These are phyloP conservation scores for Cladorrhinum sp. DNA, from an alignment of 2,329 filamentous ascomycete species.

Conservation along the genomic window DNA sequence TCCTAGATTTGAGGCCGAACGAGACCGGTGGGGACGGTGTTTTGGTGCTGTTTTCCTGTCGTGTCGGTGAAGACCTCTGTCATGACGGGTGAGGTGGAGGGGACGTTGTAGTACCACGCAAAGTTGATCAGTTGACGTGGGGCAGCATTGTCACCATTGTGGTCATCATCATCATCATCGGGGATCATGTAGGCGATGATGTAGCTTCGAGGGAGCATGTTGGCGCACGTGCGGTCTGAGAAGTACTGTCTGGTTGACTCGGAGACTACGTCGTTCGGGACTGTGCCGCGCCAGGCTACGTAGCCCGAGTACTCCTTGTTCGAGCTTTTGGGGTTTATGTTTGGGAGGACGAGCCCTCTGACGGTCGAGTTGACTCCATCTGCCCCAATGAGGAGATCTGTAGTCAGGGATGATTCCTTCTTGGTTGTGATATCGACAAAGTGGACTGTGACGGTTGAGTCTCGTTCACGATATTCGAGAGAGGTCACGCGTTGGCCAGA, in stretches of 20 bases:
- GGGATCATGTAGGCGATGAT: constrained; percentile 35
- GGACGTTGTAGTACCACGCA: constrained; percentile 45
- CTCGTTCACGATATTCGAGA: constrained; percentile 12
- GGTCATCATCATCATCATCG: no score
- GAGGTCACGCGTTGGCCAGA: constrained; percentile 22
- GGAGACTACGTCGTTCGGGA: constrained; percentile 23
- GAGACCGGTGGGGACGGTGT: constrained; percentile 42
- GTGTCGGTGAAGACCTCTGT: constrained; percentile 43
- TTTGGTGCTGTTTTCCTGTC: constrained; percentile 37
- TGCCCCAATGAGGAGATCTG: constrained; percentile 31
- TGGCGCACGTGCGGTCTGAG: constrained; percentile 7
- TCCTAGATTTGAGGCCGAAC: constrained; percentile 39
- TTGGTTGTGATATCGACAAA: constrained; percentile 26
- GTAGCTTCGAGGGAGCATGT: constrained; percentile 31
- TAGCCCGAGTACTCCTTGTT: constrained; percentile 26
- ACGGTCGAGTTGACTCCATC: constrained; percentile 33
- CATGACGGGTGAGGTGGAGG: constrained; percentile 37
- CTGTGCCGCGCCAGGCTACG: constrained; percentile 27
- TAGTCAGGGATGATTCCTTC: constrained; percentile 31
- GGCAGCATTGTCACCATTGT: constrained; percentile 36
- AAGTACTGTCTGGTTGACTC: constrained; percentile 23
- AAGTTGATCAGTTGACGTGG: constrained; percentile 44
- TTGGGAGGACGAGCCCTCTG: constrained; percentile 23
- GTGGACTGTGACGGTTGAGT: constrained; percentile 16
- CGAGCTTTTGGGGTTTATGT: constrained; percentile 8